Conservation (phyloP, 306 rosid species). For the Erythrophleum fordii region DNA sequence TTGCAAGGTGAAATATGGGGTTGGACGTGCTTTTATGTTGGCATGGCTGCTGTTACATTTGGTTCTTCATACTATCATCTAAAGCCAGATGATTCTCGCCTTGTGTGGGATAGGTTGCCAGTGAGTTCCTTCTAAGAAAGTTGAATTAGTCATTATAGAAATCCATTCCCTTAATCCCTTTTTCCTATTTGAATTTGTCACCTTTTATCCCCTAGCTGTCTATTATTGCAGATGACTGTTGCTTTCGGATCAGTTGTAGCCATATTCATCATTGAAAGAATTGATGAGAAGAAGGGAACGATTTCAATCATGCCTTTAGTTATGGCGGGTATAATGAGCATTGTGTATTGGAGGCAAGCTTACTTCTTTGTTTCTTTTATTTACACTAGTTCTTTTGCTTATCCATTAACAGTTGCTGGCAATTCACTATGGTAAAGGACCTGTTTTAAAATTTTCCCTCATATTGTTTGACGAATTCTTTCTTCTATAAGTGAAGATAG, state of each 20-base stretch:
- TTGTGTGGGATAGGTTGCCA: constrained; percentile 94
- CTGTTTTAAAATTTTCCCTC: background rate
- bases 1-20: constrained; percentile 89
- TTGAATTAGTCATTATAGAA: background rate
- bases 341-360: constrained; percentile 86
- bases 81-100: constrained; percentile 78
- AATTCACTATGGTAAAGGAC: constrained; percentile 9
- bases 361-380: constrained; percentile 6
- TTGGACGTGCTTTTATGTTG: constrained; percentile 85
- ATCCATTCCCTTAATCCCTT: background rate
- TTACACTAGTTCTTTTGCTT: constrained; percentile 2
- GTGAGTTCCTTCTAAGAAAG: constrained; percentile 55
- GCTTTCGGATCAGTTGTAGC: constrained; percentile 79
- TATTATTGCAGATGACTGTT: constrained; percentile 72
- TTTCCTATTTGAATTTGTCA: background rate
- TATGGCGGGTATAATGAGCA: constrained; percentile 71
- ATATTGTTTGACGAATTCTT: background rate
- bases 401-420: background rate
- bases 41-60: constrained; percentile 78
- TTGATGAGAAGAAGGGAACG: constrained; percentile 86
- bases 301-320: constrained; percentile 73
- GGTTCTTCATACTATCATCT: constrained; percentile 96
- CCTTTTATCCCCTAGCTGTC: constrained; percentile 34
- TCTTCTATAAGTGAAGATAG: background rate
- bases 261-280: constrained; percentile 86